Conservation (phyloP, 495 filamentous ascomycete species). For the Bacidia rubella region DNA sequence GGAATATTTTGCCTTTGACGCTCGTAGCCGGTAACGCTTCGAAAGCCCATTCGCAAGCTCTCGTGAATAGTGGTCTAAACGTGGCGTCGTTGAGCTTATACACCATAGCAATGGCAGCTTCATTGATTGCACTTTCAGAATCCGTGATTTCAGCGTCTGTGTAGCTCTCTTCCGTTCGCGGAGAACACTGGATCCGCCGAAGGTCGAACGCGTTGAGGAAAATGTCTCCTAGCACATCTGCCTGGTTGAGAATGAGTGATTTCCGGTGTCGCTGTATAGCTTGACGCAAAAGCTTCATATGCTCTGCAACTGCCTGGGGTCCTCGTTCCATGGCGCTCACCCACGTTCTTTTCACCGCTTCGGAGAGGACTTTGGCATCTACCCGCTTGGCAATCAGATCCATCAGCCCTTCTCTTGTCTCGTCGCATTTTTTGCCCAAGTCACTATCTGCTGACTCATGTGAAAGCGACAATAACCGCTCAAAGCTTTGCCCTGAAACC, state of each 20-base stretch:
- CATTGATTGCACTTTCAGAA: constrained; percentile 51
- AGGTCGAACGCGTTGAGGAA: constrained; percentile 63
- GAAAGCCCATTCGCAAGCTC: constrained; percentile 67
- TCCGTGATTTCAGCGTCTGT: constrained; percentile 40
- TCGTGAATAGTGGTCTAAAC: constrained; percentile 84
- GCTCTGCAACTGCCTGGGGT: constrained; percentile 47
- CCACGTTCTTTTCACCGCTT: constrained; percentile 59
- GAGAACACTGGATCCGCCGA: constrained; percentile 38
- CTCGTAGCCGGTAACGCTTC: constrained; percentile 45
- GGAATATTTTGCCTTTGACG: constrained; percentile 34
- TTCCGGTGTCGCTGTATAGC: constrained; percentile 68
- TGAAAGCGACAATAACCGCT: constrained; percentile 52
- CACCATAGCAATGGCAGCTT: constrained; percentile 70
- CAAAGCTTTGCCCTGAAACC: constrained; percentile 58
- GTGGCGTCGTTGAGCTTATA: constrained; percentile 93
- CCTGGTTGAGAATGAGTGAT: constrained; percentile 54
- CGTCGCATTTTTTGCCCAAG: constrained; percentile 41
- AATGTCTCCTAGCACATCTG: constrained; percentile 48
- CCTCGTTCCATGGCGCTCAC: constrained; percentile 43
- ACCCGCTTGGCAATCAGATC: constrained; percentile 57
- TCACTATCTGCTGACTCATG: constrained; percentile 50
- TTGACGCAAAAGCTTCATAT: constrained; percentile 48
- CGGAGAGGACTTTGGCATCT: constrained; percentile 53
- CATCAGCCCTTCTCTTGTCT: constrained; percentile 54
- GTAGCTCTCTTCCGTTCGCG: constrained; percentile 26